Evolutionary conservation across 129 eudicot species (phyloP).

Genomic region (Flaveria robusta): DNA sequence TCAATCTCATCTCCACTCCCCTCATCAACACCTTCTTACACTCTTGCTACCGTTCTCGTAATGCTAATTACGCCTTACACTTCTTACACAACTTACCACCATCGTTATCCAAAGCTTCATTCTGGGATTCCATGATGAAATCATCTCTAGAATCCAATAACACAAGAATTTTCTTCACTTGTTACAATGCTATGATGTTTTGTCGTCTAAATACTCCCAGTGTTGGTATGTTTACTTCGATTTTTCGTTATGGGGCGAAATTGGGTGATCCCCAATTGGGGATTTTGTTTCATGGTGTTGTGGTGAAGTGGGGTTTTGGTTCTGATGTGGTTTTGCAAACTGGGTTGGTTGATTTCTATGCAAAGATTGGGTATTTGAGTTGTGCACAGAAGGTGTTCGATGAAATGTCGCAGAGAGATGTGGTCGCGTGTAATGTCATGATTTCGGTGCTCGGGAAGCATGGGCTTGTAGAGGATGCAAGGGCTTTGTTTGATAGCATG

Average conservation of each 20-base stretch:
- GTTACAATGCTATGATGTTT: constrained; percentile 38
- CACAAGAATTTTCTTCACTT: constrained; percentile 18
- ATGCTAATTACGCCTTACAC: constrained; percentile 27
- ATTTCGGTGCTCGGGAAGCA: constrained; percentile 45
- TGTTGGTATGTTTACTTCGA: constrained; percentile 26
- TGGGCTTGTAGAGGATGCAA: constrained; percentile 49
- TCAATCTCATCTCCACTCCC: constrained; percentile 30
- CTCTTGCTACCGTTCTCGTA: constrained; percentile 34
- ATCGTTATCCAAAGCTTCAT: constrained; percentile 37
- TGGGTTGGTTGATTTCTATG: constrained; percentile 60
- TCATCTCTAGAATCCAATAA: constrained; percentile 34
- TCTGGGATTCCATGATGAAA: constrained; percentile 42
- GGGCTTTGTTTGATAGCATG: constrained; percentile 43
- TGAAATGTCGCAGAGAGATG: constrained; percentile 48
- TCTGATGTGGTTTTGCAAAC: constrained; percentile 50
- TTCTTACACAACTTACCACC: constrained; percentile 38
- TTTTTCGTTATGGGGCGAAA: constrained; percentile 41
- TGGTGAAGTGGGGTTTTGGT: constrained; percentile 38
- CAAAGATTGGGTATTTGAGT: constrained; percentile 41
- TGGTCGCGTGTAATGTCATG: constrained; percentile 56
- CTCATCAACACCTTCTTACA: constrained; percentile 40
- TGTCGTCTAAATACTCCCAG: constrained; percentile 15
- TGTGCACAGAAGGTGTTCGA: constrained; percentile 45
- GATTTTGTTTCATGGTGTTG: constrained; percentile 42
- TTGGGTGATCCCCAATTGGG: constrained; percentile 28